These are phyloP conservation scores for Liquidambar formosana DNA, from an alignment of 164 flowering plant species.

Conservation along the genomic window DNA sequence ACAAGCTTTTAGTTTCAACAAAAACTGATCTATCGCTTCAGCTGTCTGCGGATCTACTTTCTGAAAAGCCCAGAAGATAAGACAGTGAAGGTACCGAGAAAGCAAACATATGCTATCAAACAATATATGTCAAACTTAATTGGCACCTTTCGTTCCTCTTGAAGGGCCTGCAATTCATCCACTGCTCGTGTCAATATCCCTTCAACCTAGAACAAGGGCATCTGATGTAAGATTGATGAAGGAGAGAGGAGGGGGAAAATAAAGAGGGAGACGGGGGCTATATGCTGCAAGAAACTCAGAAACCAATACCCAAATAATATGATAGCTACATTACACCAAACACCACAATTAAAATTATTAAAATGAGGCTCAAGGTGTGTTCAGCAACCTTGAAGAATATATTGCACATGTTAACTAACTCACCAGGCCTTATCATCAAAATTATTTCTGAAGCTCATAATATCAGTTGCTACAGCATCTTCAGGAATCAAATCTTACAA, in stretches of 20 bases:
- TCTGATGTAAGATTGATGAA: conserved; percentile 1
- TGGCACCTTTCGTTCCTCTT: conserved; percentile 85
- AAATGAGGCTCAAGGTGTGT: no score
- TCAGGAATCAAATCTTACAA: no score
- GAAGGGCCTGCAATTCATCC: conserved; percentile 75
- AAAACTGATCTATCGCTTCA: conserved; percentile 81
- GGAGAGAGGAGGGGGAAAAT: background rate
- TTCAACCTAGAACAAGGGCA: conserved; percentile 60
- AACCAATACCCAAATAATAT: no score
- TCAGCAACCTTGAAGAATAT: no score
- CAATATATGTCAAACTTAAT: background rate
- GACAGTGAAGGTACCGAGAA: background rate
- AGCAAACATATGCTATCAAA: background rate
- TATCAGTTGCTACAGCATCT: no score
- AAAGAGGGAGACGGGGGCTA: no score
- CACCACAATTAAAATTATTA: background rate
- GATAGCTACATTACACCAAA: background rate
- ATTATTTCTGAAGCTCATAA: no score
- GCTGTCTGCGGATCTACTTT: conserved; percentile 85
- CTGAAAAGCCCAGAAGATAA: conserved; percentile 35
- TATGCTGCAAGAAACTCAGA: no score
- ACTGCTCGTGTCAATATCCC: conserved; percentile 77
- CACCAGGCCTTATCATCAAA: no score
- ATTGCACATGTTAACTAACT: no score
- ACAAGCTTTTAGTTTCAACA: conserved; percentile 74